Conservation (phyloP, 2,329 filamentous ascomycete genomes). For the Myotisia sp. region DNA sequence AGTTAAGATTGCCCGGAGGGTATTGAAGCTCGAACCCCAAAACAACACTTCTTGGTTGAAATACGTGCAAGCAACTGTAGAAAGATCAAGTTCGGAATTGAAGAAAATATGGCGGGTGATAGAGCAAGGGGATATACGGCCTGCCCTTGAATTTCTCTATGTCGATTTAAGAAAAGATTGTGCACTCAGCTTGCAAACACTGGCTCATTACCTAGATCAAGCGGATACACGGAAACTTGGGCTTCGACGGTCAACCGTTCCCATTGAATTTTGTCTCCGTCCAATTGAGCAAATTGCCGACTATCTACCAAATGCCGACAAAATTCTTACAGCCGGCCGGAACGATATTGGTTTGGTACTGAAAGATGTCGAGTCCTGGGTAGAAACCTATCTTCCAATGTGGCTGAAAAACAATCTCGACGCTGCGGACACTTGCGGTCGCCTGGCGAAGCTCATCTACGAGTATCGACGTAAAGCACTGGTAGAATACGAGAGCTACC, state of each 20-base stretch:
- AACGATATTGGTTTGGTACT: no score
- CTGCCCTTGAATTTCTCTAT: not conserved
- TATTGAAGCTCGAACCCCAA: conserved; percentile 23
- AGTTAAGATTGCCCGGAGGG: conserved; percentile 29
- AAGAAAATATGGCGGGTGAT: not conserved
- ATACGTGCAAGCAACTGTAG: not conserved
- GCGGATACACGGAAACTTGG: no score
- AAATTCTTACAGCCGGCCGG: no score
- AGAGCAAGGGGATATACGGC: not conserved
- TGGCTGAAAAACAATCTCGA: conserved; percentile 2
- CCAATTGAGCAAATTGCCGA: no score
- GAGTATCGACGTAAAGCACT: not conserved
- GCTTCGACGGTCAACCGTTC: no score
- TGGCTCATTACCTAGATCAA: no score
- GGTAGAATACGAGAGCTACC: conserved; percentile 12
- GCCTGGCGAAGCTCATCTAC: not conserved
- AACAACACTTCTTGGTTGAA: not conserved
- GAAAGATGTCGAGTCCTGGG: conserved; percentile 9
- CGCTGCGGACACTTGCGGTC: not conserved
- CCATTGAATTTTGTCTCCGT: no score
- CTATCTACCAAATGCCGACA: no score
- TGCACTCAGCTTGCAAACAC: no score
- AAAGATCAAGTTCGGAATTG: not conserved
- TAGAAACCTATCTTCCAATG: conserved; percentile 4
- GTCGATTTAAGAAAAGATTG: no score